Evolutionary conservation across 169 alveolate genomes (phyloP).

Genomic region (Plasmodium blacklocki): DNA sequence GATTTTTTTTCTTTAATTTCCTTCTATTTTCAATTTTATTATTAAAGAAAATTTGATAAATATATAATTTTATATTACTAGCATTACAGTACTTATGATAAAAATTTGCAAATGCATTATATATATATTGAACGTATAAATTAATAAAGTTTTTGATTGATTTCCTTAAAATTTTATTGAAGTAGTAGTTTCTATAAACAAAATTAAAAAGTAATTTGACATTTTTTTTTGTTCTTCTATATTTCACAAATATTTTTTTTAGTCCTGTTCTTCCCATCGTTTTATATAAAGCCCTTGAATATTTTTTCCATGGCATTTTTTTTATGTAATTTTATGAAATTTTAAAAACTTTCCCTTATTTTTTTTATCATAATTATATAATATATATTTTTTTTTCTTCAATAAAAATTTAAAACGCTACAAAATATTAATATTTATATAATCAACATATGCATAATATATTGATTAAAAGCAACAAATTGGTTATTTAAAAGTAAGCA

Average conservation of each 20-base stretch:
- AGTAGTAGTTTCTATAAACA: slow-evolving; percentile 14
- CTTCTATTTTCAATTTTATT: slow-evolving; percentile 33
- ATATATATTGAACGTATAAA: slow-evolving; percentile 38
- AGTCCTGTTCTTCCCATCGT: slow-evolving; percentile 32
- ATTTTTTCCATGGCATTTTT: slow-evolving; percentile 58
- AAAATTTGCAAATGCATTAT: slow-evolving; percentile 22
- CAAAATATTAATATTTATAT: background rate
- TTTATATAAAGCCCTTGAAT: slow-evolving; percentile 26
- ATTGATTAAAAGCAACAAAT: slow-evolving; percentile 31
- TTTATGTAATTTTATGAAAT: slow-evolving; percentile 21
- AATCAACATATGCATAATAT: slow-evolving; percentile 5
- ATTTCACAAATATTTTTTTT: slow-evolving; percentile 5
- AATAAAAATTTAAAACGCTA: slow-evolving; percentile 20
- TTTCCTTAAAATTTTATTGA: slow-evolving; percentile 23
- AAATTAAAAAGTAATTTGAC: slow-evolving; percentile 25
- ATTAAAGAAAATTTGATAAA: slow-evolving; percentile 31
- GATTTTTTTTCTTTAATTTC: too few relatives aligned
- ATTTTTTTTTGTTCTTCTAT: slow-evolving; percentile 16
- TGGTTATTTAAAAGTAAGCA: slow-evolving; percentile 25
- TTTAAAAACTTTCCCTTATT: slow-evolving; percentile 4
- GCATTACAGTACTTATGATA: slow-evolving; percentile 26
- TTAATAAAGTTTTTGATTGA: slow-evolving; percentile 18
- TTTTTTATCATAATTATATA: slow-evolving; percentile 35
- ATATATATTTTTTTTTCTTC: slow-evolving; percentile 1
- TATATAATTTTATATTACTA: slow-evolving; percentile 11